Evolutionary conservation across 805 yeast genomes (phyloP).

Genomic region (Ogataea glucozyma): DNA sequence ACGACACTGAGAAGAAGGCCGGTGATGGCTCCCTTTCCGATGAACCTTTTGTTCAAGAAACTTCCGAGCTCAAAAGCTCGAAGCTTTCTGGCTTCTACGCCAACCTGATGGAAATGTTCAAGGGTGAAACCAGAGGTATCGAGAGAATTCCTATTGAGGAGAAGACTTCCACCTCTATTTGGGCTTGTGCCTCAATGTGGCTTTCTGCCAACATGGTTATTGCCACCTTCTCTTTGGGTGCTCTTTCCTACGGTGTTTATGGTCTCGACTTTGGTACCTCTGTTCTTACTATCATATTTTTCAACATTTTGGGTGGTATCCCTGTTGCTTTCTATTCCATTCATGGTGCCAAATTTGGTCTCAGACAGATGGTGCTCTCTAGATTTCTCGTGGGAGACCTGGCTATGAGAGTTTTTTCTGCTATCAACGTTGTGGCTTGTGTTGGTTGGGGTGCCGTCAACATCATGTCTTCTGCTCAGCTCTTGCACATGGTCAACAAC

Average conservation of each 20-base stretch:
- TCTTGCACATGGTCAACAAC: slow-evolving; percentile 72
- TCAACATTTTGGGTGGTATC: slow-evolving; percentile 67
- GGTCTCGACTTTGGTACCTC: slow-evolving; percentile 75
- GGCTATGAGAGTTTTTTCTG: slow-evolving; percentile 74
- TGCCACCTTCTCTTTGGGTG: slow-evolving; percentile 81
- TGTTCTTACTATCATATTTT: slow-evolving; percentile 66
- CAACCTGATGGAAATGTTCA: slow-evolving; percentile 32
- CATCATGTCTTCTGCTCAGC: slow-evolving; percentile 85
- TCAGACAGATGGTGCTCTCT: slow-evolving; percentile 84
- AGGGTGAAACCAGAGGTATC: slow-evolving; percentile 71
- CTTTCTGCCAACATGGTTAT: slow-evolving; percentile 85
- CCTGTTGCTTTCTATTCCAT: slow-evolving; percentile 83
- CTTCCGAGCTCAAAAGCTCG: slow-evolving; percentile 20
- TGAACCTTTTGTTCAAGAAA: slow-evolving; percentile 26
- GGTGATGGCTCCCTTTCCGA: slow-evolving; percentile 25
- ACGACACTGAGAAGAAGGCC: slow-evolving; percentile 30
- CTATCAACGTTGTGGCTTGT: slow-evolving; percentile 80
- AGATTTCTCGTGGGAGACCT: slow-evolving; percentile 75
- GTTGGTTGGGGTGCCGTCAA: slow-evolving; percentile 96
- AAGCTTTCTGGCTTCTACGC: slow-evolving; percentile 21
- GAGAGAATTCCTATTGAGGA: slow-evolving; percentile 80
- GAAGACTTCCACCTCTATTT: slow-evolving; percentile 63
- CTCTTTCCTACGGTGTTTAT: slow-evolving; percentile 59
- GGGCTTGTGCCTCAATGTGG: slow-evolving; percentile 86
- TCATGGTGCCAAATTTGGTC: slow-evolving; percentile 81